Base-by-base conservation (phyloP, 495 filamentous ascomycete genomes). In the Sordaria brevicollis region DNA sequence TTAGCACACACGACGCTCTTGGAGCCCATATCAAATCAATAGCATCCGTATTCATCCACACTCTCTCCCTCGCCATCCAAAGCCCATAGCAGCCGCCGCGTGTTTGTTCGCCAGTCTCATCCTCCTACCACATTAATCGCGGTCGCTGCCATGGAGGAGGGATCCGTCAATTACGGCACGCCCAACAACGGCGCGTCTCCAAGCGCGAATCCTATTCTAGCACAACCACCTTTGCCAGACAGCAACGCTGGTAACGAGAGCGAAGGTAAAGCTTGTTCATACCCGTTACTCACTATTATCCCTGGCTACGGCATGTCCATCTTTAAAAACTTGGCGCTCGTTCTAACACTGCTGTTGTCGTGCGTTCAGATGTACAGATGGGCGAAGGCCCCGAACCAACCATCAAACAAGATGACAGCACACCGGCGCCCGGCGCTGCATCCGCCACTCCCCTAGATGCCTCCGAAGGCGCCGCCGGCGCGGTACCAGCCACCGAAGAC, bases 401-500 rank as follows among this genome's bases (percentile, higher is more conserved):
- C 35, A 84, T 86, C 62, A 86, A 86, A 72, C 86, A 89, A 74
- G 84, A 84, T 69, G 82, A 80, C 71, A 78, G 79, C 66, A 83
- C 82, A 31, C 79, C 83, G 62, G 84, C 87, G 37, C 84, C 87
- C 43, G 82, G 83, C 68, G 81, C 81, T 69, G 75, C 85, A 68
- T 92, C 91, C 54, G 92, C 96, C 79, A 93, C 94, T 78, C 92
- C 91, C 62, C 83, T 95, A 71, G 92, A 97, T 83, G 93, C 92
- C 68, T 92, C 92, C 66, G 87, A 90, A 65, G 93, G 87, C 9
- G 92, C 93, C 36, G 86, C 87, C 74, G 85, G 88, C 37, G 91
- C 89, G 77, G 87, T 87, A 62, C 87, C 81, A 36, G 88, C 88
- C 36, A 83, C 81, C 39, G 89, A 92, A 71, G 93, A 97, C 75